These are phyloP conservation scores for Trichoderma koningii DNA, from an alignment of 2,329 filamentous ascomycete genomes.

Conservation along the genomic window DNA sequence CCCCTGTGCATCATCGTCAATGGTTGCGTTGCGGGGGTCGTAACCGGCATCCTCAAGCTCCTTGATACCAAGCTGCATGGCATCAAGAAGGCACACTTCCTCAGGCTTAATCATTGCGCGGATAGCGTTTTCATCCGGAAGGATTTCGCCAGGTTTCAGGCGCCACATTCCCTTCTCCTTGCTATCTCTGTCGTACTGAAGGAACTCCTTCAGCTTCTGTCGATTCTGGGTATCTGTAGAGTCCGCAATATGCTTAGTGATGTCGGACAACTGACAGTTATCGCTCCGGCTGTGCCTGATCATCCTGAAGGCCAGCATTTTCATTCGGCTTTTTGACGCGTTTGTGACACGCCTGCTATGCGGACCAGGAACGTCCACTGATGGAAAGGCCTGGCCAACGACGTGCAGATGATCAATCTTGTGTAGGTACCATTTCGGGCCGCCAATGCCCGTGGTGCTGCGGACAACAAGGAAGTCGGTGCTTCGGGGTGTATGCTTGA, in stretches of 20 bases:
- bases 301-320: slow-evolving; percentile 91
- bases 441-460: slow-evolving; percentile 75
- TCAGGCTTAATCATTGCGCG: slow-evolving; percentile 91
- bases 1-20: slow-evolving; percentile 65
- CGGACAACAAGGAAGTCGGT: slow-evolving; percentile 88
- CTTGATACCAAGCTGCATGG: slow-evolving; percentile 94
- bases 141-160: slow-evolving; percentile 68
- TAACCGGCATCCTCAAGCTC: slow-evolving; percentile 91
- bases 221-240: slow-evolving; percentile 94
- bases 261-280: slow-evolving; percentile 73
- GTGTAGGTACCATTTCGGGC: slow-evolving; percentile 78
- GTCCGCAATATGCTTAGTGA: slow-evolving; percentile 89
- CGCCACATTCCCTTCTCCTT: slow-evolving; percentile 77
- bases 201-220: slow-evolving; percentile 95
- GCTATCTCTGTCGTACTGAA: slow-evolving; percentile 80
- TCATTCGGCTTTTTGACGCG: slow-evolving; percentile 93
- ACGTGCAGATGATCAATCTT: slow-evolving; percentile 89
- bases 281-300: slow-evolving; percentile 73
- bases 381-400: slow-evolving; percentile 91
- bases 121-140: slow-evolving; percentile 79
- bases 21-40: slow-evolving; percentile 61
- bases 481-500: slow-evolving; percentile 74
- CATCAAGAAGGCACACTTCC: slow-evolving; percentile 90
- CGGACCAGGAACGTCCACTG: slow-evolving; percentile 87
- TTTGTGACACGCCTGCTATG: slow-evolving; percentile 95